Evolutionary conservation across 257 asterid species (phyloP).

Genomic region (Solanum paucissectum): DNA sequence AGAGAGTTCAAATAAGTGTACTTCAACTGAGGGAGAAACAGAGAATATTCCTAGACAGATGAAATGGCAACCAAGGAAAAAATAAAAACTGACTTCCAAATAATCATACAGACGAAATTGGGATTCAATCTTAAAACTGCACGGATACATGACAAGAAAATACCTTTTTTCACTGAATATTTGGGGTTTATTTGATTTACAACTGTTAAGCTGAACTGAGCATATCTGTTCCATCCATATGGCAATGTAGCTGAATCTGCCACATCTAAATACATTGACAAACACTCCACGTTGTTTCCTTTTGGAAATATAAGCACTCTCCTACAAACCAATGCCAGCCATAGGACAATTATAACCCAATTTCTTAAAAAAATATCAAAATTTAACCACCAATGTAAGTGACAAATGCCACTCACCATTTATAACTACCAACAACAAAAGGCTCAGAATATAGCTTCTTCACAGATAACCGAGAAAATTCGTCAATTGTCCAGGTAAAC

Average conservation of each 20-base stretch:
- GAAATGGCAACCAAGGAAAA: not conserved
- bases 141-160: not conserved
- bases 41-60: not conserved
- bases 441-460: conserved; percentile 85
- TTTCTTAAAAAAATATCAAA: not conserved
- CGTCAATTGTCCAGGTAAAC: conserved; percentile 73
- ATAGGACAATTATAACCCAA: not conserved
- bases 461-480: conserved; percentile 54
- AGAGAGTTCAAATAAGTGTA: not conserved
- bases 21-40: not conserved
- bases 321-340: conserved; percentile 36
- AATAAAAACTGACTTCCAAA: not conserved
- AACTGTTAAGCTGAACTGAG: conserved; percentile 87
- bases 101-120: not conserved
- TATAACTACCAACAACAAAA: conserved; percentile 68
- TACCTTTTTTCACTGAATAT: conserved; percentile 70
- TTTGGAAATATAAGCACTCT: conserved; percentile 89
- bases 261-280: conserved; percentile 89
- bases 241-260: conserved; percentile 76
- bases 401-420: conserved; percentile 45
- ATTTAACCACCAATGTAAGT: not conserved
- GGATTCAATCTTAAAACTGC: not conserved
- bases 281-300: conserved; percentile 81
- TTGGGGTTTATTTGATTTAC: conserved; percentile 67
- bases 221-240: conserved; percentile 87